phyloP scores from a whole-genome alignment of 1,284 basidiomycete genomes.

The Papiliotrema flavescens region DNA sequence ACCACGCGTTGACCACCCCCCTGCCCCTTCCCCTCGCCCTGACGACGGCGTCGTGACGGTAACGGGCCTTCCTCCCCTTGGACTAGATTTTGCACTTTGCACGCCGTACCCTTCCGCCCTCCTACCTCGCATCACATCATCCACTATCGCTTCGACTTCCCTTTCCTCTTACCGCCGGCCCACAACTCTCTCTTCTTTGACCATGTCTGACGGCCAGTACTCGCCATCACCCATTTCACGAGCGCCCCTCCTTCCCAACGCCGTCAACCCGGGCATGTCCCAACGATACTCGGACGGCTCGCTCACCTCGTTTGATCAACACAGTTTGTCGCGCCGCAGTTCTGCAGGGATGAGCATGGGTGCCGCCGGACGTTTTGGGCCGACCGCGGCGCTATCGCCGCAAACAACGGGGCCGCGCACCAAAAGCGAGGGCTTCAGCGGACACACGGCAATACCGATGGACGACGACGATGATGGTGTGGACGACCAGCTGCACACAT shows the following conservation, averaged over 20 bases:
- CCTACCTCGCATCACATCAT: no score
- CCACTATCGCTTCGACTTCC: not conserved
- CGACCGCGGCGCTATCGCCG: not conserved
- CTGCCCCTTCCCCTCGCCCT: not conserved
- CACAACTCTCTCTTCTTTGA: not conserved
- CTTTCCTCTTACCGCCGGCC: not conserved
- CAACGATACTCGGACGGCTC: constrained; percentile 35
- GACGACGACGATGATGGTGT: constrained; percentile 43
- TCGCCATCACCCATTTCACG: constrained; percentile 15
- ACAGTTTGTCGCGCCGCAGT: not conserved
- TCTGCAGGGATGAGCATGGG: constrained; percentile 5
- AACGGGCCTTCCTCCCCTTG: no score
- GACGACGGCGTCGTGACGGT: no score
- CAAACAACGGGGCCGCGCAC: not conserved
- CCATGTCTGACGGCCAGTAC: constrained; percentile 18
- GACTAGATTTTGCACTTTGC: no score
- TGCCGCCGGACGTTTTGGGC: constrained; percentile 3
- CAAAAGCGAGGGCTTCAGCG: not conserved
- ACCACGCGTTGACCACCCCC: not conserved
- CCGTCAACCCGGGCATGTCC: constrained; percentile 31
- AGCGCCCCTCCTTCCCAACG: constrained; percentile 34
- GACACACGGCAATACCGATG: not conserved
- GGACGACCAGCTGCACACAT: constrained; percentile 60
- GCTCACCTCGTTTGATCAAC: constrained; percentile 27
- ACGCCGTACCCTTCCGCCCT: no score